A percentile compares a stretch with the other conserved stretches of the same genome.
Conservation (phyloP, 768 basidiomycete species). For the Obba rivulosa region DNA sequence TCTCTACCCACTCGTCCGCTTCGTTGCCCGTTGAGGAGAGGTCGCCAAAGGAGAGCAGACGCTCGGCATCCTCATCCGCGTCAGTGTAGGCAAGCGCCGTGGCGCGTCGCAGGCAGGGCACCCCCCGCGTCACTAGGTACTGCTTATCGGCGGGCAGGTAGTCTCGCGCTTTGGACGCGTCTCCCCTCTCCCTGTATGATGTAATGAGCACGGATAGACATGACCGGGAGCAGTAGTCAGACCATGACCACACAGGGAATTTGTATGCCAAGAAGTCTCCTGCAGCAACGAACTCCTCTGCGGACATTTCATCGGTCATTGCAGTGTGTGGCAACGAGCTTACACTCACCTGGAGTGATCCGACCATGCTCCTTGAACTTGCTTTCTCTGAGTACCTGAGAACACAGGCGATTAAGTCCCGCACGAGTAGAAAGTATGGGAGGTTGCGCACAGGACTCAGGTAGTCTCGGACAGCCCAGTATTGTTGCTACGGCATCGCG, state of each 20-base stretch:
- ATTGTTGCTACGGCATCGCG: constrained; percentile 65
- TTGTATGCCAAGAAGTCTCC: constrained; percentile 98
- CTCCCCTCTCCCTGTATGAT: constrained; percentile 81
- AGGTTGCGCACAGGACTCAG: constrained; percentile 70
- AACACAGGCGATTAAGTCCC: constrained; percentile 21
- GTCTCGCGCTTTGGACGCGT: constrained; percentile 77
- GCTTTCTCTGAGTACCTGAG: constrained; percentile 90
- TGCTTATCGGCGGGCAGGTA: constrained; percentile 96
- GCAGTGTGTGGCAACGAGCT: constrained; percentile 8
- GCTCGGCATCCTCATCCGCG: constrained; percentile 94
- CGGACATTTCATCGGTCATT: not conserved
- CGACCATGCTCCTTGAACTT: constrained; percentile 99
- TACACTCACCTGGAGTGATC: constrained; percentile 80
- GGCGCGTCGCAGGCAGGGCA: constrained; percentile 94
- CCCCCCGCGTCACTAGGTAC: constrained; percentile 91
- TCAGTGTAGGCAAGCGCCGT: constrained; percentile 91
- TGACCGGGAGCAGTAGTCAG: constrained; percentile 21
- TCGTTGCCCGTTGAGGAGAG: constrained; percentile 45
- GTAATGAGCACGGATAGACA: constrained; percentile 1
- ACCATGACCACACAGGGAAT: constrained; percentile 98
- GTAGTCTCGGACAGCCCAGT: constrained; percentile 92
- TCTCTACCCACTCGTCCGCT: constrained; percentile 97
- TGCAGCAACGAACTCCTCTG: constrained; percentile 98
- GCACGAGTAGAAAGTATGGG: constrained; percentile 15
- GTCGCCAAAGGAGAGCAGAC: constrained; percentile 79